Base-by-base conservation (phyloP, 2,329 filamentous ascomycete genomes). In the Aspergillus vadensis region DNA sequence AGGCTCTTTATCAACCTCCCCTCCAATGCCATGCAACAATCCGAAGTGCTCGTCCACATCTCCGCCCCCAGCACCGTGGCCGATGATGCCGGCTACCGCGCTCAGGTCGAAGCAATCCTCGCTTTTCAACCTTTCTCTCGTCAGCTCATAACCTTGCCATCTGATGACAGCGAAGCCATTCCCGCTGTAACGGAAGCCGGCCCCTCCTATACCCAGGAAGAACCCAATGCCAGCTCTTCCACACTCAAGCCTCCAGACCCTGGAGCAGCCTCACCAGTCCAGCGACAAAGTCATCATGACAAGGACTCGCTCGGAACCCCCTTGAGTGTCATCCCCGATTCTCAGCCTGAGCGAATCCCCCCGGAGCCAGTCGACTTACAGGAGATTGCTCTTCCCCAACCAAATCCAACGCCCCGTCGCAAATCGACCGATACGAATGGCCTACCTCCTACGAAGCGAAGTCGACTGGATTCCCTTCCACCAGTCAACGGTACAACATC, bases 11-110 rank as follows among this genome's bases (percentile, higher is more conserved):
- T 53, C 19, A 25, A 58, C 39, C 41, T 14, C 19, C 25, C 38
- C 43, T 25, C 53, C 50, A 36, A 36, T 52, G 54, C 39, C 57
- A 73, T 72, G 67, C 63, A 63, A 59, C 56, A 64, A 25, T 59
- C 69, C 59, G 75, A 79, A 67, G 73, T 79, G 58, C 74, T 79
- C 57, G 74, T 79, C 52, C 78, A 79, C 66, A 69, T 80, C 63
- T 70, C 75, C 54, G 77, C 77, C 17, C 72, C 76, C 30, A 74
- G 75, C 63, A 70, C 67, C 54, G 66, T 63, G 38, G 65, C 63
- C 49, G 74, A 80, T 61, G 77, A 80, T 67, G 70, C 69, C 32
- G 71, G 69, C 56, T 78, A 79, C 66, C 70, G 70, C 38, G 69
- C 74, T 12, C 75, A 78, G 36, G 75, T 77, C 44, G 69, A 70